phyloP scores from a whole-genome alignment of 805 yeast genomes.

The Metschnikowia corniflorae region DNA sequence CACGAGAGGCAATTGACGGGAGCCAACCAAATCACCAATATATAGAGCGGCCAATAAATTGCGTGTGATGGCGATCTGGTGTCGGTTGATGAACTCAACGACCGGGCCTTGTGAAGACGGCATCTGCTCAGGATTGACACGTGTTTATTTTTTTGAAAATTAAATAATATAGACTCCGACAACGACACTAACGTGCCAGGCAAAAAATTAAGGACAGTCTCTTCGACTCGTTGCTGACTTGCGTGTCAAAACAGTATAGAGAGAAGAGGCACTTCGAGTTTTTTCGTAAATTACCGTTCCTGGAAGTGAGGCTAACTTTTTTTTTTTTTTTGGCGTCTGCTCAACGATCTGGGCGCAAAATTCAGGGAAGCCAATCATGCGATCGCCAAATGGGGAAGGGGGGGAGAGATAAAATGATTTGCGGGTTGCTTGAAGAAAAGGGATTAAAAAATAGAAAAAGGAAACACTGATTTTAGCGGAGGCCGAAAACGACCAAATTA shows the following conservation, averaged over 20 bases:
- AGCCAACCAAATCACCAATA: slow-evolving; percentile 22
- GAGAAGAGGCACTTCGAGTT: slow-evolving; percentile 1
- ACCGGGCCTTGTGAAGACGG: slow-evolving; percentile 10
- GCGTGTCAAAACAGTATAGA: not conserved
- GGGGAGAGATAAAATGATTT: too few species aligned
- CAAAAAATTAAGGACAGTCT: slow-evolving; percentile 1
- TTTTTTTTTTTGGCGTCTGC: not conserved
- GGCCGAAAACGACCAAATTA: too few species aligned
- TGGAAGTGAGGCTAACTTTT: slow-evolving; percentile 9
- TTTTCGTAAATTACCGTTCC: slow-evolving; percentile 8
- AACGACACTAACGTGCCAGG: slow-evolving; percentile 6
- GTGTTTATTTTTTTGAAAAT: too few species aligned
- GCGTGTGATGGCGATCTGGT: slow-evolving; percentile 34
- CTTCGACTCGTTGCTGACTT: slow-evolving; percentile 6
- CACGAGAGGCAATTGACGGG: slow-evolving; percentile 13
- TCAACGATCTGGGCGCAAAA: too few species aligned
- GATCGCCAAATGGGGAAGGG: too few species aligned
- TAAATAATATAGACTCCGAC: too few species aligned
- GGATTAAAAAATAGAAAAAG: too few species aligned
- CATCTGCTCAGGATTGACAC: slow-evolving; percentile 1
- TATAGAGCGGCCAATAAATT: slow-evolving; percentile 26
- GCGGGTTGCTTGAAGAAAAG: too few species aligned
- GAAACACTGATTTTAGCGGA: too few species aligned
- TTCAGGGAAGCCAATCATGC: too few species aligned
- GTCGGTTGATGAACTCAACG: slow-evolving; percentile 27